Percentiles rank a stretch among this genome's conserved stretches.
Evolutionary conservation across 2,329 filamentous ascomycete genomes (phyloP).

Genomic region (Piedraia hortae): DNA sequence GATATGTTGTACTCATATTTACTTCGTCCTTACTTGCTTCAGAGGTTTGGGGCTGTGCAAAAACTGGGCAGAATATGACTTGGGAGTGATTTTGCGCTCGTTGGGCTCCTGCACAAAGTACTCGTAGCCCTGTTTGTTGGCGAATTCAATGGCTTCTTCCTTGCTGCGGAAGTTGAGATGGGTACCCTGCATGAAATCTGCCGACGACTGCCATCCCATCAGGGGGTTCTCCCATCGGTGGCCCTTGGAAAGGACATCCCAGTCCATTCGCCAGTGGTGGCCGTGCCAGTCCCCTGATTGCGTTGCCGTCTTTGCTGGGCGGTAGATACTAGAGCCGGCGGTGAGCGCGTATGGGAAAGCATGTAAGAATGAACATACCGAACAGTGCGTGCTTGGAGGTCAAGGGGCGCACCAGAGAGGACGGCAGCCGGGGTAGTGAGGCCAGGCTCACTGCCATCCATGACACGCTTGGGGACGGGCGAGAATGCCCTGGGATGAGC

Average conservation of each 20-base stretch:
- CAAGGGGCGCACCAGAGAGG: conserved; percentile 73
- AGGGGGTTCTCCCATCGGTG: conserved; percentile 95
- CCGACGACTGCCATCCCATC: conserved; percentile 96
- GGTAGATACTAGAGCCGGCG: conserved; percentile 45
- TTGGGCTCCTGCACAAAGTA: conserved; percentile 98
- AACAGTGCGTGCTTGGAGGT: conserved; percentile 80
- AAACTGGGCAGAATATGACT: conserved; percentile 96
- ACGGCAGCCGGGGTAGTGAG: conserved; percentile 54
- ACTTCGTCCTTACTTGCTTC: conserved; percentile 57
- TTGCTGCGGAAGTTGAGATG: conserved; percentile 73
- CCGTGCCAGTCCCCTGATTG: conserved; percentile 75
- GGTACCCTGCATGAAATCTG: conserved; percentile 82
- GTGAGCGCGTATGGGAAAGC: not conserved
- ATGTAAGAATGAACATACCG: conserved; percentile 30
- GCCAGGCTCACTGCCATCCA: conserved; percentile 67
- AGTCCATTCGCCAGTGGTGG: conserved; percentile 89
- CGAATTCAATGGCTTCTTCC: conserved; percentile 83
- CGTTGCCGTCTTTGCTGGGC: conserved; percentile 75
- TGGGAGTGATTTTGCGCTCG: conserved; percentile 56
- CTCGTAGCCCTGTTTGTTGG: conserved; percentile 96
- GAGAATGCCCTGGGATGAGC: conserved; percentile 44
- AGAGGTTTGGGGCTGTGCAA: conserved; percentile 60
- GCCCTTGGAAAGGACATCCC: conserved; percentile 77
- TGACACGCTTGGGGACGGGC: conserved; percentile 63
- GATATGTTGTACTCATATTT: too few relatives aligned